phyloP scores from a whole-genome alignment of 2,329 filamentous ascomycete genomes.

The Neofusicoccum sp. region DNA sequence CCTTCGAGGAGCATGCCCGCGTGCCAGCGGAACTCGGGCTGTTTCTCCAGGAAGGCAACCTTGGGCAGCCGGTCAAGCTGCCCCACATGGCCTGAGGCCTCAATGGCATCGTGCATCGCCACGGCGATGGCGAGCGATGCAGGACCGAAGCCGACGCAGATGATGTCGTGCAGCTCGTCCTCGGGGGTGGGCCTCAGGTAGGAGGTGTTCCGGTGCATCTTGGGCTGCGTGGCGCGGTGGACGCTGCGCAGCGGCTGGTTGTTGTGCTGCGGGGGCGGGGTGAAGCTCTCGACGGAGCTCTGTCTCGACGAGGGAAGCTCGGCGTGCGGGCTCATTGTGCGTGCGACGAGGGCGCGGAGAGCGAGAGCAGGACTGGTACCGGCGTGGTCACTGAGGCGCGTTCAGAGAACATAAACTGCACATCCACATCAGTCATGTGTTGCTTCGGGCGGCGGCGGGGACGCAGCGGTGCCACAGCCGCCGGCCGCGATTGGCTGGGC shows the following conservation, averaged over 20 bases:
- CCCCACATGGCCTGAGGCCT: conserved; percentile 48
- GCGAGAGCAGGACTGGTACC: background rate
- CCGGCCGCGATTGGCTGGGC: background rate
- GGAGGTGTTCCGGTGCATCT: conserved; percentile 31
- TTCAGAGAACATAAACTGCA: conserved; percentile 12
- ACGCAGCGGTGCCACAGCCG: background rate
- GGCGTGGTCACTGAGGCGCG: conserved; percentile 8
- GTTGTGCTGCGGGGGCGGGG: conserved; percentile 14
- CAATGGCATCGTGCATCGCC: conserved; percentile 72
- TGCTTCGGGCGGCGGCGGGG: background rate
- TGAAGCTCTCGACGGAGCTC: conserved; percentile 3
- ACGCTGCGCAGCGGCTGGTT: conserved; percentile 19
- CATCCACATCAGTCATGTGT: background rate
- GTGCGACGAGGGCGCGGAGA: background rate
- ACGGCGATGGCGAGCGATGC: conserved; percentile 87
- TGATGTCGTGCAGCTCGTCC: conserved; percentile 73
- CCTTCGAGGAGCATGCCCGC: conserved; percentile 91
- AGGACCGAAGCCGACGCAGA: conserved; percentile 91
- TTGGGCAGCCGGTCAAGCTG: conserved; percentile 55
- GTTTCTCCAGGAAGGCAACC: conserved; percentile 85
- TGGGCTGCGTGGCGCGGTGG: conserved; percentile 19
- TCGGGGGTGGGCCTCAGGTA: conserved; percentile 54
- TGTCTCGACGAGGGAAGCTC: conserved; percentile 24
- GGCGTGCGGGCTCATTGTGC: conserved; percentile 37
- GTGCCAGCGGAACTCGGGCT: conserved; percentile 84